phyloP scores from a whole-genome alignment of 257 asterid genomes.

The Catharanthus roseus region DNA sequence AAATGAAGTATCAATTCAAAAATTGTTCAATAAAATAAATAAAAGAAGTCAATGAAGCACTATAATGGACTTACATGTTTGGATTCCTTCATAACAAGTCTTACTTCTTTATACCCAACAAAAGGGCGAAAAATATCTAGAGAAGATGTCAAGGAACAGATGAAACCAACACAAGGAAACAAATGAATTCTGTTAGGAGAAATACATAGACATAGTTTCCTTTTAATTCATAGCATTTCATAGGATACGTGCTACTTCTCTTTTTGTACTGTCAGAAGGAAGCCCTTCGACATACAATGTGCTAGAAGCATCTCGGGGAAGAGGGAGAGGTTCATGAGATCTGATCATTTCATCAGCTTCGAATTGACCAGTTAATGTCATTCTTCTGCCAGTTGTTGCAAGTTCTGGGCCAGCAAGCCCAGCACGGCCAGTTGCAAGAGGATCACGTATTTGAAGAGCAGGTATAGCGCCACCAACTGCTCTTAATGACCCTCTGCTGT shows the following conservation, averaged over 20 bases:
- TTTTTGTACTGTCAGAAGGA: constrained; percentile 44
- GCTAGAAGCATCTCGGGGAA: constrained; percentile 56
- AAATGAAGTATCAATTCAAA: neutral
- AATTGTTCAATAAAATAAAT: neutral
- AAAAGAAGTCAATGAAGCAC: neutral
- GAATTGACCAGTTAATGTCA: constrained; percentile 29
- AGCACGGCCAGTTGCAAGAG: constrained; percentile 23
- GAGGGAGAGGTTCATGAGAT: constrained; percentile 38
- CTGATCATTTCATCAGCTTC: constrained; percentile 31
- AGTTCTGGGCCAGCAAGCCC: constrained; percentile 26
- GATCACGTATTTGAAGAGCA: constrained; percentile 29
- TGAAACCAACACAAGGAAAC: neutral
- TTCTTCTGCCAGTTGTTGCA: constrained; percentile 32
- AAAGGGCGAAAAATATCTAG: constrained; percentile 55
- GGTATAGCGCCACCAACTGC: constrained; percentile 26
- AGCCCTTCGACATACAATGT: constrained; percentile 55
- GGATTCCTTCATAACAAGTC: constrained; percentile 51
- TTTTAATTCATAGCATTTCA: neutral
- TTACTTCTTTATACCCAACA: constrained; percentile 56
- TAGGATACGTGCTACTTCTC: constrained; percentile 66
- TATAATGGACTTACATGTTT: constrained; percentile 33
- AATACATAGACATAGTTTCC: neutral
- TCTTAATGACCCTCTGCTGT: constrained; percentile 28
- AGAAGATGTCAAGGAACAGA: constrained; percentile 24
- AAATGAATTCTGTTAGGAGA: neutral